Evolutionary conservation across 164 flowering plant genomes (phyloP), one percentile per base, ranked within the genome.

Genomic region (Liquidambar formosana): DNA sequence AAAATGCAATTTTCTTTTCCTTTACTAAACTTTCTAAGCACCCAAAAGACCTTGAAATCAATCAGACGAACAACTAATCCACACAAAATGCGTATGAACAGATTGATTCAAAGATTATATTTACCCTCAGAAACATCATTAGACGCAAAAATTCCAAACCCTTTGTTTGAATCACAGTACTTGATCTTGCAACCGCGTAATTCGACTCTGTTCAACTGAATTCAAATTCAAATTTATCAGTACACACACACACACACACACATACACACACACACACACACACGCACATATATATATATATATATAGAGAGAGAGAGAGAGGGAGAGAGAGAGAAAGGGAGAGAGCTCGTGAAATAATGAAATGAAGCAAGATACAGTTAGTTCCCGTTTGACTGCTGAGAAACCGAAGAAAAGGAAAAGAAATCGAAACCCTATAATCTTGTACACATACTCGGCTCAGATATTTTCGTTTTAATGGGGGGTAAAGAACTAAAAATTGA

Each of bases 101-200:
- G 38, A 67, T 38, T 13, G 23, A 70, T 10, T 1, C 13, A 49
- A 38, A 53, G 13, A 13, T 45, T 56, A 1, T 0, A 27, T 52
- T 75, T 78, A 89, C 91, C 93, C 68, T 88, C 83, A 45, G 77
- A 45, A 54, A 57, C 77, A 28, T 75, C 68, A 25, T 74, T 33
- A 21, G 85, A 47, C 1, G 84, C 76, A 68, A 84, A 94, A 22
- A 94, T 70, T 28, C 96, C 98, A 58, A 83, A 93, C 41, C 99
- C 95, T 83, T 87, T 93, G 27, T 26, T 81, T 41, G 85, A 78
- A 72, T 80, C 93, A 59, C 86, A 83, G 80, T 78, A 81, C 75
- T 85, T 91, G 83, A 96, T 88, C 22, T 79, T 63, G 80, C 97
- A 93, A 43, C 94, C 95, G 21, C 95, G 94, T 33, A 90, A 69